Base-by-base conservation (phyloP, 352 stramenopile species). In the Blastocystis sp. region DNA sequence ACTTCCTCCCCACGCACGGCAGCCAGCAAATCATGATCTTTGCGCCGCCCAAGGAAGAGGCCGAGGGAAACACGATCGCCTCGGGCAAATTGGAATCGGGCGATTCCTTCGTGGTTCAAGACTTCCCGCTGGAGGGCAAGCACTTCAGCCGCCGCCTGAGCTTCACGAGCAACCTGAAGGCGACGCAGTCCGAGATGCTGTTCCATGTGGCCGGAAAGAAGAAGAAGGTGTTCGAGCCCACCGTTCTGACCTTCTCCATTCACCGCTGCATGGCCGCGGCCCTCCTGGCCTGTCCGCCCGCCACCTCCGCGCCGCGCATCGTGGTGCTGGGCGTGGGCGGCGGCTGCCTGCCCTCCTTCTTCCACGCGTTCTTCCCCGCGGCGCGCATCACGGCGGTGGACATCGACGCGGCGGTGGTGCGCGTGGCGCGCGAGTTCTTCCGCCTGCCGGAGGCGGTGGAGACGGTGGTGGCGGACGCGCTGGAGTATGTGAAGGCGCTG, bases 201-300 rank as follows among this genome's bases (percentile, higher is more conserved):
- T 81, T 67, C 48, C 71, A 41, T 21, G n/a, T 81, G 14, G 17
- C 53, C 11, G 71, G 71, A 62, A 23, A 28, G 19, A 81, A 81
- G 43, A 81, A 81, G 45, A 62, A 64, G 41, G 45, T 81, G 4
- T 81, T 81, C 59, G 71, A 81, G 21, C 45, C 14, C 28, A 21
- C 17, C 10, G 19, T 17, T 17, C 53, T 81, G 23, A 52, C 28
- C 23, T 81, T 81, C 28, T 81, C 71, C 17, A 81, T 81, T n/a
- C 71, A 81, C 66, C 71, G 23, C 2, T 64, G 64, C 7, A 81
- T 81, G 71, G 71, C 71, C 19, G 38, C 41, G n/a, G 48, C 71
- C 4, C 28, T 81, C 3, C 71, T 81, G 38, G 48, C 43, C 28
- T 64, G 40, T 21, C 71, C 71, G 21, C 71, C 71, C 21, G 19